Conservation (phyloP, 139 green algal species). For the Picochlorum sp. region DNA sequence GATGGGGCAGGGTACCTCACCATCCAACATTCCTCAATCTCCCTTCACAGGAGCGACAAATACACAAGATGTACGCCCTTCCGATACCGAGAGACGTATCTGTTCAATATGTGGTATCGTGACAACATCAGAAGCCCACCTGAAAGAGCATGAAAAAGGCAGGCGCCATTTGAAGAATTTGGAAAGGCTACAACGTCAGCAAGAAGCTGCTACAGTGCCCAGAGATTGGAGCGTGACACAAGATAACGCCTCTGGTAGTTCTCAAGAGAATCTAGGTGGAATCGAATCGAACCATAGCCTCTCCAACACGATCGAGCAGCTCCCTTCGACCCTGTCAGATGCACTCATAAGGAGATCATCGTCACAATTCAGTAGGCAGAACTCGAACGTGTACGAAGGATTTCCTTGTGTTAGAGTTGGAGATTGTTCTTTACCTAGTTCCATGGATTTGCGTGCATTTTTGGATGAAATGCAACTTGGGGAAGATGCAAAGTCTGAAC, state of each 20-base stretch:
- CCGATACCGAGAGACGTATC: neutral
- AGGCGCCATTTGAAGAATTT: conserved; percentile 39
- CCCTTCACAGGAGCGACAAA: neutral
- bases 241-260: neutral
- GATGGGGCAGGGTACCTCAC: neutral
- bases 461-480: conserved; percentile 13
- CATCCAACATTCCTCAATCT: conserved; percentile 4
- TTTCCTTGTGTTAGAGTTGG: conserved; percentile 33
- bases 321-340: conserved; percentile 10
- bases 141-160: conserved; percentile 36
- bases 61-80: neutral
- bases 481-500: neutral
- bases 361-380: conserved; percentile 12
- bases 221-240: neutral
- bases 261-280: neutral
- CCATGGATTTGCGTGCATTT: conserved; percentile 43
- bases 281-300: neutral
- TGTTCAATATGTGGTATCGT: conserved; percentile 45
- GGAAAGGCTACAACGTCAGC: conserved; percentile 27
- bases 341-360: conserved; percentile 9
- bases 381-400: conserved; percentile 22
- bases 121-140: conserved; percentile 39
- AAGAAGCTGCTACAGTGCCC: neutral
- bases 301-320: conserved; percentile 6
- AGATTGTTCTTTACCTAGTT: conserved; percentile 36